These are phyloP conservation scores for Parasitella parasitica DNA, from an alignment of 371 early-diverging fungal species.

Conservation along the genomic window DNA sequence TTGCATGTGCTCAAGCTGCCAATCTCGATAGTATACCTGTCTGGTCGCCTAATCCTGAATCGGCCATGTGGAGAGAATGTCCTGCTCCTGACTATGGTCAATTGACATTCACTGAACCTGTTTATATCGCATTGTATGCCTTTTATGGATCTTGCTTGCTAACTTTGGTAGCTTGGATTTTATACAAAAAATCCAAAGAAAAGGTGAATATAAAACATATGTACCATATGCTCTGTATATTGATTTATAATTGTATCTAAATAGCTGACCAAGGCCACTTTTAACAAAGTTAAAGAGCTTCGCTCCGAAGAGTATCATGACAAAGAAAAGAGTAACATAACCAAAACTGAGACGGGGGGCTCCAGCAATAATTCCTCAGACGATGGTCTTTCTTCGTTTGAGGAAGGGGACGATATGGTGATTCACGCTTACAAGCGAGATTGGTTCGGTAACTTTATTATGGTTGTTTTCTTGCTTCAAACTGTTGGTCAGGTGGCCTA, in stretches of 20 bases:
- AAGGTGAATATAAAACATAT: constrained; percentile 4
- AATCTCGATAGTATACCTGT: constrained; percentile 29
- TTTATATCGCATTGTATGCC: constrained; percentile 49
- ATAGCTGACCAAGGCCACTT: constrained; percentile 6
- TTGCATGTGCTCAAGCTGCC: constrained; percentile 35
- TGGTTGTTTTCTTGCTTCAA: constrained; percentile 28
- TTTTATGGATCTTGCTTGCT: constrained; percentile 64
- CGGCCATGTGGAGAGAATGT: constrained; percentile 55
- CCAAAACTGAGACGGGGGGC: neutral
- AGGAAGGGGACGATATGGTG: constrained; percentile 18
- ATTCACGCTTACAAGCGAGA: constrained; percentile 45
- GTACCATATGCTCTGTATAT: neutral
- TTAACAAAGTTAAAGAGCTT: constrained; percentile 7
- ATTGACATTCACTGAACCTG: constrained; percentile 41
- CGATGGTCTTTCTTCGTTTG: neutral
- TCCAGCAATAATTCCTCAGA: neutral
- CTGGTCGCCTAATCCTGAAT: constrained; percentile 36
- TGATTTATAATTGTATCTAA: neutral
- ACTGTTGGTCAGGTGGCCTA: constrained; percentile 43
- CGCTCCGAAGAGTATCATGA: constrained; percentile 7
- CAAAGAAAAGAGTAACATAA: neutral
- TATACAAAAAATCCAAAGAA: constrained; percentile 57
- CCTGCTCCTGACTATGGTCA: constrained; percentile 48
- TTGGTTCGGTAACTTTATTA: constrained; percentile 26
- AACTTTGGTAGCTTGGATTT: constrained; percentile 50